These are phyloP conservation scores for Pseudopediastrum boryanum DNA, from an alignment of 139 green algal species.

Conservation along the genomic window DNA sequence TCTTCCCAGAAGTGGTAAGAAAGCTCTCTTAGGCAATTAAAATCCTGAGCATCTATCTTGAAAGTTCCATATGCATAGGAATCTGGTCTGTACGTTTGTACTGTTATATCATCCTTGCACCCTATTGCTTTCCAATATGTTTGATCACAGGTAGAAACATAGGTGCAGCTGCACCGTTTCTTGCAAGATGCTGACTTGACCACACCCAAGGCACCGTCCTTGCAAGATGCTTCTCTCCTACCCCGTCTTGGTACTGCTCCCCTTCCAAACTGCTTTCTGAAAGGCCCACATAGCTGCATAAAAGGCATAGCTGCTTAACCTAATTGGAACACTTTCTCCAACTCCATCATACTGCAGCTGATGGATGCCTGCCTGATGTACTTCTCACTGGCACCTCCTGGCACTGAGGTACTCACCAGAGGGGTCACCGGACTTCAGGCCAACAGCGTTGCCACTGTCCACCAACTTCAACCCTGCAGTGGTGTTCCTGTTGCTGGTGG, in stretches of 20 bases:
- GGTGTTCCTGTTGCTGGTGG: conserved; percentile 79
- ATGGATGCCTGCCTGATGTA: conserved; percentile 14
- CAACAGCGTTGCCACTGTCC: conserved; percentile 56
- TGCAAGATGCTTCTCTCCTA: background rate
- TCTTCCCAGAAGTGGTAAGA: too few relatives aligned
- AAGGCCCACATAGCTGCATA: background rate
- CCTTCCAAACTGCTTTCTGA: background rate
- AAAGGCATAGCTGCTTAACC: background rate
- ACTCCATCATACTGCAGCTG: conserved; percentile 3
- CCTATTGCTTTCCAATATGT: too few relatives aligned
- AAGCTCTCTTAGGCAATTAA: too few relatives aligned
- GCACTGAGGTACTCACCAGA: conserved; percentile 53
- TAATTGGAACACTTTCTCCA: conserved; percentile 14
- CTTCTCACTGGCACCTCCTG: conserved; percentile 6
- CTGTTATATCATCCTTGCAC: too few relatives aligned
- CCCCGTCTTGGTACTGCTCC: background rate
- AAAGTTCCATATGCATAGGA: too few relatives aligned
- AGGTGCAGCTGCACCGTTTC: too few relatives aligned
- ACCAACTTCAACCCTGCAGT: conserved; percentile 83
- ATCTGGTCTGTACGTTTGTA: too few relatives aligned
- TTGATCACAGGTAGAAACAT: too few relatives aligned
- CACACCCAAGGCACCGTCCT: too few relatives aligned
- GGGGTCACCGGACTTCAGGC: conserved; percentile 78
- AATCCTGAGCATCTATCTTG: too few relatives aligned
- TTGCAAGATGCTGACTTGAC: too few relatives aligned